Percentiles rank a stretch among this genome's conserved stretches.
phyloP scores from a whole-genome alignment of 2,329 filamentous ascomycete genomes.

The Aspergillus sp. region DNA sequence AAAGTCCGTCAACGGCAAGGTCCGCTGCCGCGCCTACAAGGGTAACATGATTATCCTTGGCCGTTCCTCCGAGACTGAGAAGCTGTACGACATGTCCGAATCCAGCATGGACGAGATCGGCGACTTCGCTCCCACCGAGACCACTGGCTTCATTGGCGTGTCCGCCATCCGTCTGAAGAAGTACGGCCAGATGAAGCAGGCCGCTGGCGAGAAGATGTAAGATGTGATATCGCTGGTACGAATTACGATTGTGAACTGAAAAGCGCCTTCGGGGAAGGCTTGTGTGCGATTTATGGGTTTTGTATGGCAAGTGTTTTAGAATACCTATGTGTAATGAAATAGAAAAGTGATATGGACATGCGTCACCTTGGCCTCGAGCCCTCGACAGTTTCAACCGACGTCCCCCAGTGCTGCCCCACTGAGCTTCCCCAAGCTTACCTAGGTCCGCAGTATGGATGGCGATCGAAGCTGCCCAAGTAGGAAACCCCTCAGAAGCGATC shows the following conservation, averaged over 20 bases:
- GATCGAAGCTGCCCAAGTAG: not conserved
- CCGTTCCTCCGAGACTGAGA: conserved; percentile 64
- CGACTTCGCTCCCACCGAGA: conserved; percentile 66
- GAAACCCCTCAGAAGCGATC: too few relatives aligned
- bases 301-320: conserved; percentile 11
- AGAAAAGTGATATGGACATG: conserved; percentile 10
- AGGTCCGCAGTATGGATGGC: too few relatives aligned
- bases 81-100: conserved; percentile 67
- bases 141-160: conserved; percentile 60
- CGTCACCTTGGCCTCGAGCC: not conserved
- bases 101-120: conserved; percentile 70
- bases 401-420: not conserved
- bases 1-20: conserved; percentile 59
- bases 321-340: conserved; percentile 13
- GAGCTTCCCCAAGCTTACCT: not conserved
- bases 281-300: conserved; percentile 4
- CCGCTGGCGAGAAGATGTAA: conserved; percentile 14
- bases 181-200: conserved; percentile 34
- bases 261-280: conserved; percentile 6
- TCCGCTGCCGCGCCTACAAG: conserved; percentile 67
- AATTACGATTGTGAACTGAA: conserved; percentile 12
- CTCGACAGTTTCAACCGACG: too few relatives aligned
- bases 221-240: conserved; percentile 1
- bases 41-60: conserved; percentile 55
- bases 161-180: conserved; percentile 44